Conservation (phyloP, 192 early-diverging fungal species). For the Backusella sp. region DNA sequence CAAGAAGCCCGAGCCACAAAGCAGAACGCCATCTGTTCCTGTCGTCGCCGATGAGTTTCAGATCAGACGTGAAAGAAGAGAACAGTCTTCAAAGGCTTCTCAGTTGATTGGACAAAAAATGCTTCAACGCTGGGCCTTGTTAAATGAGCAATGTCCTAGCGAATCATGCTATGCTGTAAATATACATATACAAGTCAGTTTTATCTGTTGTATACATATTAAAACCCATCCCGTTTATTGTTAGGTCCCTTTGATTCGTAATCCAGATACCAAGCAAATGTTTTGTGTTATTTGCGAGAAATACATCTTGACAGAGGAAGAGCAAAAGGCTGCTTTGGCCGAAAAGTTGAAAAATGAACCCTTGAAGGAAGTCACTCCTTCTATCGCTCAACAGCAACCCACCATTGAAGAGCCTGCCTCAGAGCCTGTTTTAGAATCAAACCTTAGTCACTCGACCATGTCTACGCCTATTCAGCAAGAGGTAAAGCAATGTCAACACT, state of each 20-base stretch:
- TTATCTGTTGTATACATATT: background rate
- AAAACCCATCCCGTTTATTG: too few relatives aligned
- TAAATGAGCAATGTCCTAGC: slow-evolving; percentile 57
- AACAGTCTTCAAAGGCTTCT: slow-evolving; percentile 51
- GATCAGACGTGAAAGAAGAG: slow-evolving; percentile 23
- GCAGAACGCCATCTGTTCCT: background rate
- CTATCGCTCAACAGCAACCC: background rate
- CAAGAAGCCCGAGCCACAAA: background rate
- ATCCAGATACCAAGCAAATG: slow-evolving; percentile 24
- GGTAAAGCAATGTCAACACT: background rate
- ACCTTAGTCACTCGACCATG: background rate
- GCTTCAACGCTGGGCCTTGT: slow-evolving; percentile 54
- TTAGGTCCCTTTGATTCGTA: slow-evolving; percentile 33
- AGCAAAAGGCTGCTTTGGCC: background rate
- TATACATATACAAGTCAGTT: background rate
- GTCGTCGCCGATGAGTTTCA: background rate
- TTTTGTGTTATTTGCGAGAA: slow-evolving; percentile 38
- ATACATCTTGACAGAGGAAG: slow-evolving; percentile 13
- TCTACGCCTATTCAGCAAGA: slow-evolving; percentile 3
- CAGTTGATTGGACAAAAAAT: slow-evolving; percentile 55
- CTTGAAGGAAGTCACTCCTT: background rate
- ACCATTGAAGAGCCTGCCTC: background rate
- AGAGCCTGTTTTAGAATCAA: background rate
- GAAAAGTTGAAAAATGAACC: background rate
- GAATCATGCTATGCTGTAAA: slow-evolving; percentile 48